Base-by-base conservation (phyloP, 2,329 filamentous ascomycete genomes). In the Tolypocladium ophioglossoides region DNA sequence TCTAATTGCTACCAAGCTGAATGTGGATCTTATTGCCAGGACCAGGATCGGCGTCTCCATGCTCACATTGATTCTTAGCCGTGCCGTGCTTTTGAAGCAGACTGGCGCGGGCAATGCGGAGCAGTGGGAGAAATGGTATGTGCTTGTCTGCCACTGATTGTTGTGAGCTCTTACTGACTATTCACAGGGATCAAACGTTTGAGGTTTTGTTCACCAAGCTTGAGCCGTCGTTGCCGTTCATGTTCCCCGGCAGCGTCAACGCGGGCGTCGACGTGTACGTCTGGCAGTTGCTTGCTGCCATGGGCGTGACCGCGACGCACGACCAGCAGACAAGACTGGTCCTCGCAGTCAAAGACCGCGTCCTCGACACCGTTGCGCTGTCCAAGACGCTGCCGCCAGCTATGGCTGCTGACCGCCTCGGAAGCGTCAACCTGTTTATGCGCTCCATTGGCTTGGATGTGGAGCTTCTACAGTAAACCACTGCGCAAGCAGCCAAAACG, bases 361-460 rank as follows among this genome's bases (percentile, higher is more conserved):
- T 99, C 56, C 95, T 97, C 82, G 91, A 96, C 67, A 97, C 94
- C 0, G 90, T 99, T 12, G 77, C 81, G 34, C 83, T 95, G 52
- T 87, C 89, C 64, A 96, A 96, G 78, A 92, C 89, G 1, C 77
- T 99, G 37, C 92, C 94, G 20, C 79, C 85, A 18, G 87, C 94
- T 55, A 89, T 97, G 84, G 85, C 88, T 14, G 84, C 84, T 56
- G 85, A 89, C 67, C 85, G 92, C 56, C 77, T 96, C 55, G 86
- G 87, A 55, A 96, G 96, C 66, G 94, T 99, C 61, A 99, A 99
- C 68, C 75, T 99, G 54, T 99, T 99, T 71, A 96, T 99, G 91
- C 87, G 91, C 65, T 94, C 92, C 54, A 96, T 99, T 71, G 94
- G 94, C n/a, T 79, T 99, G 67, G 94, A 99, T 74, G 94, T 99